Base-by-base conservation (phyloP, 805 yeast genomes). In the Schwanniomyces sp. region DNA sequence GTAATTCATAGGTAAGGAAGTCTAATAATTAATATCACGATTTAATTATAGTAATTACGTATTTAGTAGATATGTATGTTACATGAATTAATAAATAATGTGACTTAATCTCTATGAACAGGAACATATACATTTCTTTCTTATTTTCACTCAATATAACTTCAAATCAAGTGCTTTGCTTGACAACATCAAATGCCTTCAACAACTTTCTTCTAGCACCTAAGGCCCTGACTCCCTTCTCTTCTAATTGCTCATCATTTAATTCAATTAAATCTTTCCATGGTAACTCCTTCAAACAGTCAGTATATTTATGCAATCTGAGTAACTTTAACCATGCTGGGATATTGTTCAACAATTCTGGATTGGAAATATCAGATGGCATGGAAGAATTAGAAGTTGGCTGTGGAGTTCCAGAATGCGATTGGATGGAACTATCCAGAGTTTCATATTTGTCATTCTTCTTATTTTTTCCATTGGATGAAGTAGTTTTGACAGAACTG, bases 171-270 rank as follows among this genome's bases (percentile, higher is more conserved):
- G 32, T 36, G 30, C 29, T 36, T 34, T 28, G 41, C 59, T 81
- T 82, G 40, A 92, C 96, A 47, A 84, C 85, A 50, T 84, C 88
- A 71, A 94, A 94, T 32, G 96, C 95, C 71, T 94, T 94, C 58
- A 94, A 71, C 64, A 94, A 78, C 70, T 94, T 94, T 48, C 97
- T 81, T 53, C 99, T 77, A 0, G 99, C 99, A 6, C 99, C 99
- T 54, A 94, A 76, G 0, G 99, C 97, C 54, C 84, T 80, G 36
- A 94, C 97, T 6, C 99, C 99, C 48, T 83, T 76, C 3, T 75
- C 76, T 54, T 85, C 90, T 58, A 94, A 75, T 48, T 82, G 80
- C 4, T 69, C 78, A 62, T 92, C 96, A 50, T 74, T 74, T 53
- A 88, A 72, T 53, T 81, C 80, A 49, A 94, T 79, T 72, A 94